These are phyloP conservation scores for Russula sp. DNA, from an alignment of 768 basidiomycete species.

Conservation along the genomic window DNA sequence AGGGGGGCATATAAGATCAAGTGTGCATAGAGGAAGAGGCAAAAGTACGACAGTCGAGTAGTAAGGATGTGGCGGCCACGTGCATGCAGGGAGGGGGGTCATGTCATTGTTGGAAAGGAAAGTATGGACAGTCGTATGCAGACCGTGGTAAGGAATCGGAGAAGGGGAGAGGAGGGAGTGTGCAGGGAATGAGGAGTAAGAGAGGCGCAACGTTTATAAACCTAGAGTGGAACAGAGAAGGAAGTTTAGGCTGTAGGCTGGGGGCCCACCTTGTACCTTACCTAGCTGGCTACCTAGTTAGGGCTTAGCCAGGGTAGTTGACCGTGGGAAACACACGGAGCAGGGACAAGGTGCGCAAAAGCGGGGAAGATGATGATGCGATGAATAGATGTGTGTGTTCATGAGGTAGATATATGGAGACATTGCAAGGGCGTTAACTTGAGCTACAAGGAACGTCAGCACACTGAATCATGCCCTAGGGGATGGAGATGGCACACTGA, in stretches of 20 bases:
- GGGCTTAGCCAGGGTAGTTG: background rate
- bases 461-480: too few species aligned
- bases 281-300: background rate
- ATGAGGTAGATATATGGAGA: slow-evolving; percentile 14
- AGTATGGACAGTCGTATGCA: background rate
- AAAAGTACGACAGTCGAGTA: background rate
- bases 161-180: too few species aligned
- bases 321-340: background rate
- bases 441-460: slow-evolving; percentile 4
- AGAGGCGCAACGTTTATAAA: background rate
- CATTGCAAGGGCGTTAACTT: slow-evolving; percentile 20
- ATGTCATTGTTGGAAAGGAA: background rate
- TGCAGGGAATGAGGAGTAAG: too few species aligned
- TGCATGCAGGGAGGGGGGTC: background rate
- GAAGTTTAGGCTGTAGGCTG: background rate
- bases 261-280: too few species aligned
- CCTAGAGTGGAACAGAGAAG: background rate
- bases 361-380: slow-evolving; percentile 9
- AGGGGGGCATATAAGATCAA: slow-evolving; percentile 1
- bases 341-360: background rate
- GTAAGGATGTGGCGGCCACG: slow-evolving; percentile 9
- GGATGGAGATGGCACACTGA: slow-evolving; percentile 1
- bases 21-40: slow-evolving; percentile 4
- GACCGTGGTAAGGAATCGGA: background rate
- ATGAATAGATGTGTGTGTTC: slow-evolving; percentile 17